Conservation (phyloP, 768 basidiomycete species). For the Tremella yokohamensis region DNA sequence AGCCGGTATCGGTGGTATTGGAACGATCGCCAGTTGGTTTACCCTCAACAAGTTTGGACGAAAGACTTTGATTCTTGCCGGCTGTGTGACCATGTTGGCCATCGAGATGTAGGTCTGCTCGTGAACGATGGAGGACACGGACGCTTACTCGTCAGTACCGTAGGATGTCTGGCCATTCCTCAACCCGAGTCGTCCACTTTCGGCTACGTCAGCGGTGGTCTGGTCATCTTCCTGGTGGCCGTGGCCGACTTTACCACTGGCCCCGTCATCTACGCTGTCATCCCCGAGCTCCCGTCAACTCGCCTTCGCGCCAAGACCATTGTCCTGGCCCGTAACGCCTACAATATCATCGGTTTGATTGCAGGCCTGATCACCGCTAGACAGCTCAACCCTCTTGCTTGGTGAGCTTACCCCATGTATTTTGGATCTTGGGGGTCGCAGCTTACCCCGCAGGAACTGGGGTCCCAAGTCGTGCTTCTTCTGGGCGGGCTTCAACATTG, state of each 20-base stretch:
- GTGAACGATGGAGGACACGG: neutral
- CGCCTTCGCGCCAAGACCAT: slow-evolving; percentile 38
- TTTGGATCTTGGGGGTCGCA: neutral
- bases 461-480: slow-evolving; percentile 7
- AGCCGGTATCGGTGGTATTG: slow-evolving; percentile 13
- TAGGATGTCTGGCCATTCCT: slow-evolving; percentile 1
- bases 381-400: neutral
- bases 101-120: neutral
- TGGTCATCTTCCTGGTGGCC: neutral
- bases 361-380: neutral
- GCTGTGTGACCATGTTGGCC: slow-evolving; percentile 1
- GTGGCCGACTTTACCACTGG: slow-evolving; percentile 15
- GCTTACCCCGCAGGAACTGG: slow-evolving; percentile 1
- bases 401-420: neutral
- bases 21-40: slow-evolving; percentile 25
- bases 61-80: slow-evolving; percentile 9
- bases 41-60: slow-evolving; percentile 32
- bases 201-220: slow-evolving; percentile 24
- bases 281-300: slow-evolving; percentile 28
- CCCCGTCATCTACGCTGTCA: slow-evolving; percentile 20
- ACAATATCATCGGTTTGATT: slow-evolving; percentile 23
- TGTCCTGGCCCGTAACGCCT: slow-evolving; percentile 29
- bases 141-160: neutral
- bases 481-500: slow-evolving; percentile 11
- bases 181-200: slow-evolving; percentile 16